These are phyloP conservation scores for Hymenoscyphus scutula DNA, from an alignment of 2,329 filamentous ascomycete species.

Conservation along the genomic window DNA sequence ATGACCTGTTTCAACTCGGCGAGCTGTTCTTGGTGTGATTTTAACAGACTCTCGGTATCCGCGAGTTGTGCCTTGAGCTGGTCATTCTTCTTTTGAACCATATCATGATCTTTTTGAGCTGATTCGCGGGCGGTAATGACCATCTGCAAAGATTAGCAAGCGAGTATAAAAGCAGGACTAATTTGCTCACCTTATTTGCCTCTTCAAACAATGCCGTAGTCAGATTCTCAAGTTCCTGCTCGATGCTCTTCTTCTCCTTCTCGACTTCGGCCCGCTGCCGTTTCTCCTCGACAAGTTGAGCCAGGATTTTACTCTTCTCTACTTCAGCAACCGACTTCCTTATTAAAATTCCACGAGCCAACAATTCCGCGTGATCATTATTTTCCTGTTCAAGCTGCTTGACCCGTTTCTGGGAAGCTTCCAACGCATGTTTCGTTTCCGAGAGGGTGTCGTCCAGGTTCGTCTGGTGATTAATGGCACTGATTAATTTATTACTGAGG, in stretches of 20 bases:
- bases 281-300: conserved; percentile 63
- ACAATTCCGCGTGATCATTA: conserved; percentile 65
- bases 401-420: conserved; percentile 66
- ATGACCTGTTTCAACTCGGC: conserved; percentile 88
- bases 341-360: conserved; percentile 73
- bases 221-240: conserved; percentile 85
- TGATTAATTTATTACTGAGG: conserved; percentile 92
- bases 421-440: conserved; percentile 78
- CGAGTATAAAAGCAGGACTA: conserved; percentile 32
- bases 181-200: conserved; percentile 71
- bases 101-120: conserved; percentile 79
- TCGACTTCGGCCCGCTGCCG: conserved; percentile 63
- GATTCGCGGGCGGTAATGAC: conserved; percentile 89
- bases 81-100: conserved; percentile 79
- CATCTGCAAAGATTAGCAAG: conserved; percentile 90
- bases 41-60: conserved; percentile 81
- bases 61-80: conserved; percentile 80
- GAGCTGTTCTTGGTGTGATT: conserved; percentile 90
- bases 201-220: conserved; percentile 96
- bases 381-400: conserved; percentile 59
- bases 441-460: conserved; percentile 85
- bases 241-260: conserved; percentile 82
- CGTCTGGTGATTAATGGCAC: conserved; percentile 95
- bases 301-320: conserved; percentile 62
- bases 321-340: conserved; percentile 70